Evolutionary conservation across 768 basidiomycete genomes (phyloP), one percentile per base, ranked within the genome.

Genomic region (Leucogyrophana mollusca): DNA sequence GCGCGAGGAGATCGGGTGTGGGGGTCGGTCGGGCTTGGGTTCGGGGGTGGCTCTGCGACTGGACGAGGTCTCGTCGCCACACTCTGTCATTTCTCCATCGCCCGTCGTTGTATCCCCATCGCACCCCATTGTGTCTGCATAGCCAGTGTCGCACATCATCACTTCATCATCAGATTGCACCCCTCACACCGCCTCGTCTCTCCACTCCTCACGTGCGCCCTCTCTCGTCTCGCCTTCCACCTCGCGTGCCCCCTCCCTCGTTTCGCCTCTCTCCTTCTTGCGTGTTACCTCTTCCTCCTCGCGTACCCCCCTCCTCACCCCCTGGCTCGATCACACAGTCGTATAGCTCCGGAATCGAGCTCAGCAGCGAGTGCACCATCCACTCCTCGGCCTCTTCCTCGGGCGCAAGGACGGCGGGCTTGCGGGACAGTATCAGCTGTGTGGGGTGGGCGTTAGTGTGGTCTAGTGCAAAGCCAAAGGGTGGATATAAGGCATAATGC

Each of bases 301-400:
- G 21, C 2, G 39, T 18, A 25, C 11, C 48, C 43, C 39, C 34
- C 40, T 21, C 25, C 16, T n/a, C 36, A 34, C 11, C 46, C 33
- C 10, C 3, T 22, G 43, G 24, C 5, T 47, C 47, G 3, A 59
- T 55, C 10, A 51, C 64, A 22, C 72, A 71, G 38, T 84, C 84
- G 11, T 64, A 61, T 4, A 88, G 61, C n/a, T 74, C 69, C 0
- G 86, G 85, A 20, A 89, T 59, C n/a, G 76, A 69, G 36, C 78
- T 84, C 14, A 91, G 70, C 9, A 90, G 55, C 3, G 87, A 83
- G 61, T 91, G 89, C 30, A 88, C 71, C 87, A 89, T 90, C 20
- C 89, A 86, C 3, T 87, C 88, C 52, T 90, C 88, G 18, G 80
- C 85, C 56, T 84, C 85, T 43, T 77, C 71, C 44, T 82, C 74